Percentiles rank a stretch among this genome's conserved stretches.
These are phyloP conservation scores for Colletotrichum chrysophilum DNA, from an alignment of 2,329 filamentous ascomycete genomes.

Conservation along the genomic window DNA sequence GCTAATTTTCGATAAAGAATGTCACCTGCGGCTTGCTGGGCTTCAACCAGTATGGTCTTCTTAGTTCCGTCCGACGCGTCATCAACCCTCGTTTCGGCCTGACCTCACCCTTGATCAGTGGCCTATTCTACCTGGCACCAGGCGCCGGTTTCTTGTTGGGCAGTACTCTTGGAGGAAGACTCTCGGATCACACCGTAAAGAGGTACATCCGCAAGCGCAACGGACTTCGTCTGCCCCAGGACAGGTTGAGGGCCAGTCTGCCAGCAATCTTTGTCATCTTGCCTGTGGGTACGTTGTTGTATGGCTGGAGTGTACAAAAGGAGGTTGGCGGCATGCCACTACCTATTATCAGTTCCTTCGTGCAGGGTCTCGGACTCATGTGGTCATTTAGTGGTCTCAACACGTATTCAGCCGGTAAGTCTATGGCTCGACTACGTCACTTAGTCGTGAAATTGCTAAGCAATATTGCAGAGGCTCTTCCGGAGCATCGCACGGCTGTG, in stretches of 20 bases:
- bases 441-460: background rate
- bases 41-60: conserved; percentile 74
- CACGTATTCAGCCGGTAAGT: conserved; percentile 42
- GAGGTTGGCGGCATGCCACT: conserved; percentile 35
- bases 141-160: conserved; percentile 71
- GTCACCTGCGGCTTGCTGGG: conserved; percentile 47
- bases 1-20: background rate
- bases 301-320: conserved; percentile 61
- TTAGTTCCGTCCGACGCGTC: conserved; percentile 73
- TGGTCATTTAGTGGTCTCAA: conserved; percentile 42
- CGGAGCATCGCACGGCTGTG: conserved; percentile 16
- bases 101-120: conserved; percentile 66
- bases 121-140: conserved; percentile 74
- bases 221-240: conserved; percentile 69
- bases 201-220: conserved; percentile 60
- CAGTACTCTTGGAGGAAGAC: conserved; percentile 72
- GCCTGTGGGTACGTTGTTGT: conserved; percentile 70
- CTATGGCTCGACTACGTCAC: background rate
- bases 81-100: conserved; percentile 74
- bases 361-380: conserved; percentile 38
- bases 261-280: conserved; percentile 65
- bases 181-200: conserved; percentile 67
- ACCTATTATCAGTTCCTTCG: conserved; percentile 36
- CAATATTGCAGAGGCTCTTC: conserved; percentile 15
- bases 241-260: conserved; percentile 67